A percentile compares a stretch with the other conserved stretches of the same genome.
These are phyloP conservation scores for Pseudogymnoascus sp. DNA, from an alignment of 2,329 filamentous ascomycete genomes.

Conservation along the genomic window DNA sequence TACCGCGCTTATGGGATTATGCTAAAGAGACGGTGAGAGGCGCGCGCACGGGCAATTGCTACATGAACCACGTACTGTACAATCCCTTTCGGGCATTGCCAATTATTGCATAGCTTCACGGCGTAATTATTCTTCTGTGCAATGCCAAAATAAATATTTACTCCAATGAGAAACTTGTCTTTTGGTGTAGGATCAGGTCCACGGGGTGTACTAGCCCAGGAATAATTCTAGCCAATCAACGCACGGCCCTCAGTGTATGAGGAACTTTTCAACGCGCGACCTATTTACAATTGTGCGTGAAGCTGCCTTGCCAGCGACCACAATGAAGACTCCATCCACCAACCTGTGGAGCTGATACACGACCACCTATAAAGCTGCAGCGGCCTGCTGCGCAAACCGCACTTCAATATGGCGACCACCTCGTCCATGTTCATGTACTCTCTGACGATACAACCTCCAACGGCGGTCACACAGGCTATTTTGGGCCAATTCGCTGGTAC, in stretches of 20 bases:
- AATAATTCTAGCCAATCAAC: constrained; percentile 6
- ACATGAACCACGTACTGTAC: background rate
- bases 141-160: background rate
- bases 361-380: constrained; percentile 19
- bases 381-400: constrained; percentile 23
- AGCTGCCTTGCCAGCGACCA: constrained; percentile 9
- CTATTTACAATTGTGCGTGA: constrained; percentile 4
- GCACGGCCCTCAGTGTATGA: constrained; percentile 7
- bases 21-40: background rate
- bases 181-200: background rate
- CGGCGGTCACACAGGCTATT: constrained; percentile 81
- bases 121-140: background rate
- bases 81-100: background rate
- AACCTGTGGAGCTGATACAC: constrained; percentile 8
- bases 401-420: constrained; percentile 77
- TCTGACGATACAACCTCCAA: constrained; percentile 87
- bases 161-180: background rate
- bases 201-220: background rate
- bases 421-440: constrained; percentile 99
- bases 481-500: constrained; percentile 93
- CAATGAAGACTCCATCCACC: constrained; percentile 7
- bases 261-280: constrained; percentile 9
- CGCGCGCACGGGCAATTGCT: background rate
- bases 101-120: background rate
- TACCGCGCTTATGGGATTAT: background rate